Conservation (phyloP, 2,329 filamentous ascomycete species). For the Fusarium transvaalense region DNA sequence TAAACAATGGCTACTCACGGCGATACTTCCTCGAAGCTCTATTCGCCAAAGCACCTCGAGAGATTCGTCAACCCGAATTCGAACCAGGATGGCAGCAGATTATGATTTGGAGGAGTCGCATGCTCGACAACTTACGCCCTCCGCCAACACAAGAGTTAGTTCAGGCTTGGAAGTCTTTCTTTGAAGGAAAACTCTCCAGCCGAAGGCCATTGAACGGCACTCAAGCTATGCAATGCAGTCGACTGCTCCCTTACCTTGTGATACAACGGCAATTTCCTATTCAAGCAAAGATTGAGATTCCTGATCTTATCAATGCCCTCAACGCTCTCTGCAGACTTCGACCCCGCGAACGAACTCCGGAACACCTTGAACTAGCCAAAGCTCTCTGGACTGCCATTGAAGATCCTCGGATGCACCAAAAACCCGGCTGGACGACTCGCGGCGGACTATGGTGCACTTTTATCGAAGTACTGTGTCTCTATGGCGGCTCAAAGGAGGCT, state of each 20-base stretch:
- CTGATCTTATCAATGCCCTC: slow-evolving; percentile 57
- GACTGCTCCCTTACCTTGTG: slow-evolving; percentile 72
- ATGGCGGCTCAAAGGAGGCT: slow-evolving; percentile 68
- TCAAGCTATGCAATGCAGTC: slow-evolving; percentile 69
- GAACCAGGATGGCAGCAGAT: slow-evolving; percentile 80
- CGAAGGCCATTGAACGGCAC: slow-evolving; percentile 69
- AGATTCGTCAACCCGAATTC: slow-evolving; percentile 71
- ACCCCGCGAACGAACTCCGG: slow-evolving; percentile 58
- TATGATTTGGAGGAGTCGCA: slow-evolving; percentile 73
- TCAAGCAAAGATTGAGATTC: slow-evolving; percentile 51
- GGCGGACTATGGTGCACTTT: slow-evolving; percentile 50
- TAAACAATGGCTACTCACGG: slow-evolving; percentile 40
- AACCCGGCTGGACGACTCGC: slow-evolving; percentile 23
- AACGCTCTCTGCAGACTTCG: slow-evolving; percentile 57
- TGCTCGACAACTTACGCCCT: slow-evolving; percentile 72
- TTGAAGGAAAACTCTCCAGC: slow-evolving; percentile 66
- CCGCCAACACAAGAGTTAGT: slow-evolving; percentile 73
- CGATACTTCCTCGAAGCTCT: slow-evolving; percentile 71
- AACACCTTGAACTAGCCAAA: slow-evolving; percentile 63
- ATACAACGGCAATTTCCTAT: slow-evolving; percentile 42
- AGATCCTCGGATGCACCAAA: slow-evolving; percentile 41
- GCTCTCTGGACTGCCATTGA: slow-evolving; percentile 55
- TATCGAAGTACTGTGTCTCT: slow-evolving; percentile 62
- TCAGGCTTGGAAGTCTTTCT: slow-evolving; percentile 73
- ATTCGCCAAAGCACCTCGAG: slow-evolving; percentile 69